These are phyloP conservation scores for Elsinoe ampelina DNA, from an alignment of 2,329 filamentous ascomycete species.

Conservation along the genomic window DNA sequence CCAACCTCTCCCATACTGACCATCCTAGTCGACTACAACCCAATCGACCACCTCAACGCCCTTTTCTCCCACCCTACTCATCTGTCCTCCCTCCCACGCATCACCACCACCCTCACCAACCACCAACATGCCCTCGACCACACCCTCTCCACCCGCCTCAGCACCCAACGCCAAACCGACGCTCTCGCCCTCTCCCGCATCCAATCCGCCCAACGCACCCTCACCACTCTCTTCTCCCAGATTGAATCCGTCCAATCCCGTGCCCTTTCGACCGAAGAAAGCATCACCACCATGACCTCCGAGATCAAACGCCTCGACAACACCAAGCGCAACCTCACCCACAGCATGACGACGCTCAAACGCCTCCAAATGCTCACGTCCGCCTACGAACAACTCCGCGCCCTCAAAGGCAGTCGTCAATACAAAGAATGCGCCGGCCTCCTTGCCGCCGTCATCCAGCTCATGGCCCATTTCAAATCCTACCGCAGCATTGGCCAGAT, in stretches of 20 bases:
- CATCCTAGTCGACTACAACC: constrained; percentile 68
- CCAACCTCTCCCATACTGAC: neutral
- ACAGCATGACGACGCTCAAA: constrained; percentile 97
- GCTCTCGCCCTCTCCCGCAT: constrained; percentile 84
- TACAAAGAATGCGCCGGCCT: constrained; percentile 92
- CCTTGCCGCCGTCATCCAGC: constrained; percentile 87
- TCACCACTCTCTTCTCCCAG: constrained; percentile 82
- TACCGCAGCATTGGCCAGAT: constrained; percentile 98
- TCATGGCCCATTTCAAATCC: constrained; percentile 98
- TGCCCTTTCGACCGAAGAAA: constrained; percentile 84
- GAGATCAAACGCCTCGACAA: constrained; percentile 96
- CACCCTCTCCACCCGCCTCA: constrained; percentile 64
- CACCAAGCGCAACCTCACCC: constrained; percentile 90
- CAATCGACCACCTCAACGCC: constrained; percentile 83
- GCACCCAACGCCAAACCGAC: constrained; percentile 72
- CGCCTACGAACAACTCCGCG: constrained; percentile 91
- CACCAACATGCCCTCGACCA: constrained; percentile 76
- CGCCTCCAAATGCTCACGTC: constrained; percentile 97
- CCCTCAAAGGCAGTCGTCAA: constrained; percentile 73
- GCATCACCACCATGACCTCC: constrained; percentile 97
- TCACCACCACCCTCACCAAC: constrained; percentile 61
- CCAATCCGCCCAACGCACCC: constrained; percentile 79
- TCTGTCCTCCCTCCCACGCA: constrained; percentile 64
- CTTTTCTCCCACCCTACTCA: constrained; percentile 87
- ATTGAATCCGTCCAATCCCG: constrained; percentile 87